Evolutionary conservation across 1,284 basidiomycete genomes (phyloP).

Genomic region (Melampsora larici-populina): DNA sequence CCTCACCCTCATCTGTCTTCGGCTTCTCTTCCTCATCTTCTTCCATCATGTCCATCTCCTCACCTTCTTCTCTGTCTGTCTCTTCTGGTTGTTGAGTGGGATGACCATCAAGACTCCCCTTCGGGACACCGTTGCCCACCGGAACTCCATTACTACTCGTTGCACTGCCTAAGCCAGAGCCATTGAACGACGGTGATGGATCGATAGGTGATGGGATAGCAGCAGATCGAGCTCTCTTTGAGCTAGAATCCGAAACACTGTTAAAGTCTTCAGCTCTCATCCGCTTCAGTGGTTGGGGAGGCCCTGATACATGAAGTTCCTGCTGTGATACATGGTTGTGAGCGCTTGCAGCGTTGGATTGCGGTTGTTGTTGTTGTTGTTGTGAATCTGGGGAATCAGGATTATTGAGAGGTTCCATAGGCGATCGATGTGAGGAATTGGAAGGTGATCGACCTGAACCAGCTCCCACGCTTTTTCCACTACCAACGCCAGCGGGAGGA

Average conservation of each 20-base stretch:
- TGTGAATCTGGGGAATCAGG: constrained; percentile 21
- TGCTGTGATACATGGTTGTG: not conserved
- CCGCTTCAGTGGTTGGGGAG: not conserved
- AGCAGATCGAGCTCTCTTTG: not conserved
- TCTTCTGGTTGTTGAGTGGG: not conserved
- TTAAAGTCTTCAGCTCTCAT: not conserved
- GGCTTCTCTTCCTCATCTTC: not conserved
- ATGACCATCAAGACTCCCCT: constrained; percentile 8
- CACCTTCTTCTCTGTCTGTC: not conserved
- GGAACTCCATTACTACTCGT: constrained; percentile 7
- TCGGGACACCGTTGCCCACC: not conserved
- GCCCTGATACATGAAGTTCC: not conserved
- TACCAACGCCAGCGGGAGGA: constrained; percentile 7
- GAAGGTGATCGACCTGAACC: constrained; percentile 15
- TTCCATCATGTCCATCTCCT: not conserved
- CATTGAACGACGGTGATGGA: not conserved
- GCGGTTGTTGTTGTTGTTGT: not conserved
- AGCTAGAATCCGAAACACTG: not conserved
- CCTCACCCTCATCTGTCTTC: not conserved
- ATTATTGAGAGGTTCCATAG: constrained; percentile 6
- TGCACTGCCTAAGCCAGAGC: not conserved
- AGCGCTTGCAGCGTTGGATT: not conserved
- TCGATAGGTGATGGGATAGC: not conserved
- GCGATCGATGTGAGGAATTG: constrained; percentile 19
- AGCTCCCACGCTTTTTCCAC: not conserved